Evolutionary conservation across 305 asterid genomes (phyloP).

Genomic region (Lippia alba): DNA sequence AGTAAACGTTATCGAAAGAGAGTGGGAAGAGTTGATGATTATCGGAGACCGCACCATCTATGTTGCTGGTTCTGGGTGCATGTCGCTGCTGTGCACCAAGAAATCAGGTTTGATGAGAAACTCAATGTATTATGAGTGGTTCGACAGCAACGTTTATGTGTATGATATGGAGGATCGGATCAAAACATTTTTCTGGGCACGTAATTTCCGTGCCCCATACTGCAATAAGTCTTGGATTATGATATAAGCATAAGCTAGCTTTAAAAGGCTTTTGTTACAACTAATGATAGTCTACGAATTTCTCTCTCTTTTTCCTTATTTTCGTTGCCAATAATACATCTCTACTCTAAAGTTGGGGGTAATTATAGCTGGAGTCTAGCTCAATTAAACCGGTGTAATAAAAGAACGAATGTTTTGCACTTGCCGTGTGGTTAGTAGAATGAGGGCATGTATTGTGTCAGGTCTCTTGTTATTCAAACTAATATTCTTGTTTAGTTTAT

Average conservation of each 20-base stretch:
- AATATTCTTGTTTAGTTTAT: no score
- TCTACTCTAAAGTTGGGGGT: no score
- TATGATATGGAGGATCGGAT: conserved; percentile 4
- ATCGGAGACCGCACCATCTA: background rate
- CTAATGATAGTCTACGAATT: no score
- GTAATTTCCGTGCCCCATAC: background rate
- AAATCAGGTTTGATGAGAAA: background rate
- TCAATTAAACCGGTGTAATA: no score
- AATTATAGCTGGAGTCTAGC: no score
- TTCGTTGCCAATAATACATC: no score
- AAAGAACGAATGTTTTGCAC: no score
- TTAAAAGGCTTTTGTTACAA: no score
- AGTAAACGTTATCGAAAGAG: background rate
- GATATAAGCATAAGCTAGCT: background rate
- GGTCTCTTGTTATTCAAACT: no score
- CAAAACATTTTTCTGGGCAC: background rate
- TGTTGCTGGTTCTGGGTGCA: background rate
- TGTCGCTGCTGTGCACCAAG: background rate
- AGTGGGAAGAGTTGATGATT: background rate
- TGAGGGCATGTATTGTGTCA: no score
- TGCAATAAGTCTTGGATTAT: background rate
- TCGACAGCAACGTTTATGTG: background rate
- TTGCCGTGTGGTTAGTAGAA: no score
- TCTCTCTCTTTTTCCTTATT: no score
- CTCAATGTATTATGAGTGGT: background rate